phyloP scores from a whole-genome alignment of 2,329 filamentous ascomycete genomes.

The Tolypocladium ovalisporum region DNA sequence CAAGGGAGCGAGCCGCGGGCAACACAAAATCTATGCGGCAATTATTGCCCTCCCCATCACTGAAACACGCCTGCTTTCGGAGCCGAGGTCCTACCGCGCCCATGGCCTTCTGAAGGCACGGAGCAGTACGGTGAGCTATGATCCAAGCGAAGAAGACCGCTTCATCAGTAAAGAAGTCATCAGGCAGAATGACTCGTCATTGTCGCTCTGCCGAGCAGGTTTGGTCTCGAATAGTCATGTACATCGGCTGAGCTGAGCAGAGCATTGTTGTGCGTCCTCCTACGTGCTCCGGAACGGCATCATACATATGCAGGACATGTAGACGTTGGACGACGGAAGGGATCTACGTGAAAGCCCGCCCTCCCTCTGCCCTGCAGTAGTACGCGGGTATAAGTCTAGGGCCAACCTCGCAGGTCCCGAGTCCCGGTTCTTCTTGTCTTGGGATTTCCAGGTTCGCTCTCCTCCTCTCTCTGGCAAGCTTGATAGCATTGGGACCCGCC shows the following conservation, averaged over 20 bases:
- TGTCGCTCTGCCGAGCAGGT: too few relatives aligned
- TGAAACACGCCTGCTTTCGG: not conserved
- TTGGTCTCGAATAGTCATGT: not conserved
- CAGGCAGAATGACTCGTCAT: too few relatives aligned
- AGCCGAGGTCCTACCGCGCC: not conserved
- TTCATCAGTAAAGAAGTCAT: too few relatives aligned
- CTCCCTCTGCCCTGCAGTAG: not conserved
- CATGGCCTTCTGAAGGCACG: not conserved
- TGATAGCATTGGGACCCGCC: not conserved
- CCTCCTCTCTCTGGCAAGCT: not conserved
- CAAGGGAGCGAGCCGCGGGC: not conserved
- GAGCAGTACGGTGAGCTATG: not conserved
- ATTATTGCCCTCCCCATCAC: not conserved
- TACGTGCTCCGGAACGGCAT: not conserved
- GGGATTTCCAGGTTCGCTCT: not conserved
- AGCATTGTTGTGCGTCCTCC: not conserved
- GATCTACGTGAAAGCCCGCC: not conserved
- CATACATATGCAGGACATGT: slow-evolving; percentile 2
- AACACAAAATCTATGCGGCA: not conserved
- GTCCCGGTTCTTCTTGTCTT: not conserved
- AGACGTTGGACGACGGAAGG: not conserved
- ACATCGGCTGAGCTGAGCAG: not conserved
- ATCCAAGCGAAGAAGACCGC: not conserved
- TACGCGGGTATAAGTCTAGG: not conserved
- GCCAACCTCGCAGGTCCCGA: not conserved